Evolutionary conservation across 1,284 basidiomycete species (phyloP), one percentile per base, ranked within the genome.

Genomic region (Volvariella volvacea): DNA sequence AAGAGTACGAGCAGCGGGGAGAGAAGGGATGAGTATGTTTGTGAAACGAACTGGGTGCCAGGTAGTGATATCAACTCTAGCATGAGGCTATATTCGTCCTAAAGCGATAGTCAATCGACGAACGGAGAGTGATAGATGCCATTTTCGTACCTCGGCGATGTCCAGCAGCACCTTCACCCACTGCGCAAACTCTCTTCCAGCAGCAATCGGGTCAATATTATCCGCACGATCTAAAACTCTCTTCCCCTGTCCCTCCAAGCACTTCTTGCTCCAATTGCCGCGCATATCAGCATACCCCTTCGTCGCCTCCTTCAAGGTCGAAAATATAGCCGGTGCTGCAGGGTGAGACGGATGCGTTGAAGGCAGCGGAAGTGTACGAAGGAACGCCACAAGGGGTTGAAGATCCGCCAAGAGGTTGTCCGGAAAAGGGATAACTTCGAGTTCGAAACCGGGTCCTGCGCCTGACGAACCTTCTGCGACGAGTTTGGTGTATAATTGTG

Each of bases 281-380:
- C 86, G 74, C 87, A 89, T 90, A 50, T 89, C 87, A 0, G 84
- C 87, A 50, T 87, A 89, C 1, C 87, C 87, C 45, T 73, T 72
- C 61, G 88, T 85, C 3, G 86, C 84, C 25, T 89, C 87, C 52
- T 73, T 78, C 3, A 90, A 59, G 1, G 82, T 78, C 2, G 71
- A 57, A 22, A 79, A 64, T 37, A 89, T 88, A 1, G 69, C 66
- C 2, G 67, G 65, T 0, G 83, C 76, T 7, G 84, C 84, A 3
- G 84, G 84, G 55, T 89, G 86, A 0, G 84, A 83, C 2, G 84
- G 85, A 51, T 88, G 85, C 0, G 87, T 88, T 1, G 80, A 65
- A 0, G 85, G 87, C 0, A 85, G 57, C 0, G 86, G 88, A 1
- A 88, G 70, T 1, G 78, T 77, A 16, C 84, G 78, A 21, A 89